A percentile compares a stretch with the other conserved stretches of the same genome.
Conservation (phyloP, 2,329 filamentous ascomycete genomes). For the Huntiella savannae region DNA sequence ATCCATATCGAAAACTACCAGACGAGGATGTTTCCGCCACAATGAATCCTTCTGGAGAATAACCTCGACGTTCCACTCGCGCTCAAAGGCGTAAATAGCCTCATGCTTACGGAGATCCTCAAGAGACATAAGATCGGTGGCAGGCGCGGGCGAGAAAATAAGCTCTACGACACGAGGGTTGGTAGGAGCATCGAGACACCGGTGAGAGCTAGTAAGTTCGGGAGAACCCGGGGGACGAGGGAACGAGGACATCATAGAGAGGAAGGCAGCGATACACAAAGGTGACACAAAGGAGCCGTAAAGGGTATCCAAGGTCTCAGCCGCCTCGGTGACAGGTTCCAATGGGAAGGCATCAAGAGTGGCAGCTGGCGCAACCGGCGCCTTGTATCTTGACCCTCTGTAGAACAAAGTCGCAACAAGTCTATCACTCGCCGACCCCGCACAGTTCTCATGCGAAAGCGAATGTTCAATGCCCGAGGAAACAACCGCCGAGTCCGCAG, state of each 20-base stretch:
- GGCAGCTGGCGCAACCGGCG: slow-evolving; percentile 32
- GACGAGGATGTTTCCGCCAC: slow-evolving; percentile 59
- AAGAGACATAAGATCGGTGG: slow-evolving; percentile 43
- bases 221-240: slow-evolving; percentile 32
- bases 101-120: slow-evolving; percentile 61
- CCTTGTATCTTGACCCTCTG: slow-evolving; percentile 21
- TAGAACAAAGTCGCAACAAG: slow-evolving; percentile 47
- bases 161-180: slow-evolving; percentile 48
- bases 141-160: slow-evolving; percentile 39
- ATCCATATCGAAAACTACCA: slow-evolving; percentile 98
- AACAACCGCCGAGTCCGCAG: slow-evolving; percentile 38
- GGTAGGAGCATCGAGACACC: slow-evolving; percentile 41
- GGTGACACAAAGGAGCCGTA: slow-evolving; percentile 48
- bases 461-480: slow-evolving; percentile 43
- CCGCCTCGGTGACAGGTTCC: slow-evolving; percentile 35
- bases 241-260: slow-evolving; percentile 45
- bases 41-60: slow-evolving; percentile 55
- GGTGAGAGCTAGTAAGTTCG: slow-evolving; percentile 40
- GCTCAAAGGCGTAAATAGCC: slow-evolving; percentile 65
- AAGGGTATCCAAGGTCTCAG: slow-evolving; percentile 41
- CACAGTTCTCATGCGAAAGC: slow-evolving; percentile 43
- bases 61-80: slow-evolving; percentile 76
- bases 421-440: slow-evolving; percentile 28
- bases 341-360: slow-evolving; percentile 39
- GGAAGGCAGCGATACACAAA: slow-evolving; percentile 44